Conservation (phyloP, 345 rosid species). For the Syzygium grande region DNA sequence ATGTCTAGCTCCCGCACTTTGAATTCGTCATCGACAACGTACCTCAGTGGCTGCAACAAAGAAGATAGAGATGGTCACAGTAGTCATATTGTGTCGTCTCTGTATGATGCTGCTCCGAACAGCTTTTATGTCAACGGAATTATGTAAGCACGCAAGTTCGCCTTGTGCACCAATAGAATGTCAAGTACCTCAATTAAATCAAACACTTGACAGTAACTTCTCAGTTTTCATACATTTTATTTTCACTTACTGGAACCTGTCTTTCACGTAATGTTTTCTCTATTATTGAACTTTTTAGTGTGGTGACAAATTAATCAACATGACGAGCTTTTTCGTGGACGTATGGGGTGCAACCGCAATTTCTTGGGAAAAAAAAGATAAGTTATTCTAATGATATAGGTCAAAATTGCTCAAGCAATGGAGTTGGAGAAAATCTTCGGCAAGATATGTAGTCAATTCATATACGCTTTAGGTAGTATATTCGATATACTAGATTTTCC, state of each 20-base stretch:
- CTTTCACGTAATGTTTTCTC: not conserved
- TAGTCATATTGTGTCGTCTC: constrained; percentile 10
- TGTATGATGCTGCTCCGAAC: constrained; percentile 25
- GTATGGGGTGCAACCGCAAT: not conserved
- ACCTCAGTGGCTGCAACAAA: constrained; percentile 37
- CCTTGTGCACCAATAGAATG: not conserved
- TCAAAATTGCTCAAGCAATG: not conserved
- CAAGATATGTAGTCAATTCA: not conserved
- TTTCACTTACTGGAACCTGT: not conserved
- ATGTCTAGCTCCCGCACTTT: constrained; percentile 45
- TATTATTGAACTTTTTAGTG: not conserved
- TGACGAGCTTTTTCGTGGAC: not conserved
- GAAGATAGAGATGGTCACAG: constrained; percentile 58
- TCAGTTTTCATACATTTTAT: not conserved
- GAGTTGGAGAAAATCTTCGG: not conserved
- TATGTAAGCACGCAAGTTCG: constrained; percentile 10
- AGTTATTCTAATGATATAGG: not conserved
- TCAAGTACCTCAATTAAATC: not conserved
- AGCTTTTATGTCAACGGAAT: constrained; percentile 29
- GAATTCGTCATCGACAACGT: constrained; percentile 41
- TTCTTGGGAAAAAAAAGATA: not conserved
- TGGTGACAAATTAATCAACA: not conserved
- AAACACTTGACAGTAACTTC: not conserved
- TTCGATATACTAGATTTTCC: not conserved
- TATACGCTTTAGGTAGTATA: not conserved